phyloP scores from a whole-genome alignment of 148 eudicot genomes.

The Dianthus caryophyllus region DNA sequence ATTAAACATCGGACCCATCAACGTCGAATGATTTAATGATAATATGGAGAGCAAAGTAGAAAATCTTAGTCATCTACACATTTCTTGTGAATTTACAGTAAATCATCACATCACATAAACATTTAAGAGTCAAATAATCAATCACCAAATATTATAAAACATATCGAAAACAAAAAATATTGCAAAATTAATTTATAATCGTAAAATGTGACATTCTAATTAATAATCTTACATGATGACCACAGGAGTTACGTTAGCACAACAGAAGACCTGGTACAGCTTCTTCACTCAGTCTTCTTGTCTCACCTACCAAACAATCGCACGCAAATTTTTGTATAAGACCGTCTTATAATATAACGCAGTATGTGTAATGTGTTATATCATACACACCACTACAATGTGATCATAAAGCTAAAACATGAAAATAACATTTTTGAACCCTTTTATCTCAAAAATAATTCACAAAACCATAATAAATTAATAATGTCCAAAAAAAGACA shows the following conservation, averaged over 20 bases:
- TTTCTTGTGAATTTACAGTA: not conserved
- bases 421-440: no score
- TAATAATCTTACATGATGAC: slow-evolving; percentile 29
- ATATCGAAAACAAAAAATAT: no score
- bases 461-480: no score
- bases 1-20: not conserved
- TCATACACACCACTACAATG: no score
- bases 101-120: not conserved
- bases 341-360: no score
- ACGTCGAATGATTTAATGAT: no score
- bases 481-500: no score
- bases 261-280: slow-evolving; percentile 23
- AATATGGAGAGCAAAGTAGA: not conserved
- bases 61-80: not conserved
- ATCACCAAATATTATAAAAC: no score
- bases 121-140: not conserved
- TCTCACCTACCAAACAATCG: slow-evolving; percentile 23
- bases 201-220: not conserved
- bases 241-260: slow-evolving; percentile 22
- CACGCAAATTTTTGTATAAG: not conserved
- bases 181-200: not conserved
- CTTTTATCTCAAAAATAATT: no score
- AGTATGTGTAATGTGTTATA: no score
- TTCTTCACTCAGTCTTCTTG: slow-evolving; percentile 17
- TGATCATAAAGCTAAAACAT: no score